These are phyloP conservation scores for Penicillium sp. DNA, from an alignment of 2,329 filamentous ascomycete species.

Conservation along the genomic window DNA sequence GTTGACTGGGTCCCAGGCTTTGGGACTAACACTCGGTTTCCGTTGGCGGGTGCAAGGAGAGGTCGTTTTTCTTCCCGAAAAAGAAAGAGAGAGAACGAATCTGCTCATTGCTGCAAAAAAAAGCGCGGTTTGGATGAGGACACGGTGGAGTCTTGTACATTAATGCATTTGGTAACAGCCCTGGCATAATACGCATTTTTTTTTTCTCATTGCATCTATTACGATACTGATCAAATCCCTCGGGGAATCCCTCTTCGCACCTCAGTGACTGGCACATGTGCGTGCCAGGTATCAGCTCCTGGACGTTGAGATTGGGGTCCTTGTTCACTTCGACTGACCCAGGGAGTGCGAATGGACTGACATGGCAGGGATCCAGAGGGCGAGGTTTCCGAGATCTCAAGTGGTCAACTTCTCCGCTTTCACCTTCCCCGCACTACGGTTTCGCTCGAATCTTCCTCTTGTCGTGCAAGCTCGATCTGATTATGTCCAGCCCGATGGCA, in stretches of 20 bases:
- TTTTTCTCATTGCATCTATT: slow-evolving; percentile 6
- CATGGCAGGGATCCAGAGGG: neutral
- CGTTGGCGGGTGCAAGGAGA: slow-evolving; percentile 3
- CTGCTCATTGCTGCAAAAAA: slow-evolving; percentile 13
- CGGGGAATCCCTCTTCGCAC: too few species aligned
- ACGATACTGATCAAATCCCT: neutral
- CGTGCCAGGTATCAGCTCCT: too few species aligned
- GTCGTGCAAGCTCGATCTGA: neutral
- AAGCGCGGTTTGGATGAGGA: slow-evolving; percentile 9
- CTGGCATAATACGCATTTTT: slow-evolving; percentile 22
- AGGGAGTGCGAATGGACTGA: neutral
- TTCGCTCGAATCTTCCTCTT: neutral
- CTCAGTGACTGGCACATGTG: too few species aligned
- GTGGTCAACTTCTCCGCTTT: slow-evolving; percentile 6
- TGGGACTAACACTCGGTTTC: slow-evolving; percentile 16
- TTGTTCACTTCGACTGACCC: too few species aligned
- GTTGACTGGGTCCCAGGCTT: slow-evolving; percentile 13
- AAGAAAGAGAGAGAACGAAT: slow-evolving; percentile 15
- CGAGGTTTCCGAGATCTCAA: neutral
- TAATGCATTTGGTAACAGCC: slow-evolving; percentile 26
- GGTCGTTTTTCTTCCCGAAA: slow-evolving; percentile 7
- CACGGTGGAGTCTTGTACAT: slow-evolving; percentile 29
- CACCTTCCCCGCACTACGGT: slow-evolving; percentile 10
- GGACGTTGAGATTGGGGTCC: too few species aligned
- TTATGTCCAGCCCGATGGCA: slow-evolving; percentile 3